These are phyloP conservation scores for Clarireedia paspali DNA, from an alignment of 2,329 filamentous ascomycete species.

Conservation along the genomic window DNA sequence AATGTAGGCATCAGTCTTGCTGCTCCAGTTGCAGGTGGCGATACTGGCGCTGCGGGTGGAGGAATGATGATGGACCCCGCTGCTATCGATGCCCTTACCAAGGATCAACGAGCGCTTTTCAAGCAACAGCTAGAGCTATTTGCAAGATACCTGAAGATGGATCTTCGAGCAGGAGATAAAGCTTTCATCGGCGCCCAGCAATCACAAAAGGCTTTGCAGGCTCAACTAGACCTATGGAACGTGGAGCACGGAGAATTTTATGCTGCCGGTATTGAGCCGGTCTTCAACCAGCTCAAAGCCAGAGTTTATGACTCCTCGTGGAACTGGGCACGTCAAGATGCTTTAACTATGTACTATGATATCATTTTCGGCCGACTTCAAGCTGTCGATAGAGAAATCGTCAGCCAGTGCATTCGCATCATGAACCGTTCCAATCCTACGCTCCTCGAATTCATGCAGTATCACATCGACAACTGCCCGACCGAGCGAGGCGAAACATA, in stretches of 20 bases:
- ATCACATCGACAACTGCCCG: conserved; percentile 98
- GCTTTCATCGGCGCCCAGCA: conserved; percentile 78
- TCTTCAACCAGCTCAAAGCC: conserved; percentile 89
- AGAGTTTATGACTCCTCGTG: conserved; percentile 96
- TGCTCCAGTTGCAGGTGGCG: conserved; percentile 65
- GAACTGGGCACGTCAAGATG: conserved; percentile 99
- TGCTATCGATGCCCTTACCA: conserved; percentile 91
- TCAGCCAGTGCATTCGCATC: conserved; percentile 96
- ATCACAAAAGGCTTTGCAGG: conserved; percentile 79
- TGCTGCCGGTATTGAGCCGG: conserved; percentile 85
- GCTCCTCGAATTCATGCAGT: conserved; percentile 98
- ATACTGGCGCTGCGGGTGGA: conserved; percentile 58
- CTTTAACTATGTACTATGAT: conserved; percentile 97
- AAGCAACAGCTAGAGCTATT: conserved; percentile 97
- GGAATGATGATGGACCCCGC: conserved; percentile 99
- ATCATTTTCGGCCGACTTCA: conserved; percentile 95
- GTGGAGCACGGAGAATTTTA: conserved; percentile 96
- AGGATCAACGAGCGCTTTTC: conserved; percentile 91
- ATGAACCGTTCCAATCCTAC: conserved; percentile 98
- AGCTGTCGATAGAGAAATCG: conserved; percentile 92
- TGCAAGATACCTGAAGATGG: conserved; percentile 93
- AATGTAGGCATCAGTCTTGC: conserved; percentile 78
- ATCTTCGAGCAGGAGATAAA: conserved; percentile 94
- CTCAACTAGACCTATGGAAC: conserved; percentile 90
- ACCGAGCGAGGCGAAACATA: conserved; percentile 96